phyloP scores from a whole-genome alignment of 176 grass and related monocot species.

The Triticum monococcum region DNA sequence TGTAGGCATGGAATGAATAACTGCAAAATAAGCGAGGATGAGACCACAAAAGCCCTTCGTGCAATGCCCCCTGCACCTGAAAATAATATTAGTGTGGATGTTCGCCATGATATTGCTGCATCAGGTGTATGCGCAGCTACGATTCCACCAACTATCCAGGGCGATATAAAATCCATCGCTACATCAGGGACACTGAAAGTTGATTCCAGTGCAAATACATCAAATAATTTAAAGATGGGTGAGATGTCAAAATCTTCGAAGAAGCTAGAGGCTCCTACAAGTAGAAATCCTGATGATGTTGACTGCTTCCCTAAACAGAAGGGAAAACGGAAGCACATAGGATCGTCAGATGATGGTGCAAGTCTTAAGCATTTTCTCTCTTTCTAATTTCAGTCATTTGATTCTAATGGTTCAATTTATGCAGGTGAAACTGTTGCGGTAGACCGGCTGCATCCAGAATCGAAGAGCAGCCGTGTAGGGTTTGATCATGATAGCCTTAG shows the following conservation, averaged over 20 bases:
- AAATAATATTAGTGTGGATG: constrained; percentile 29
- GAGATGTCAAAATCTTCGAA: constrained; percentile 38
- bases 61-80: constrained; percentile 42
- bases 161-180: constrained; percentile 19
- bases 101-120: constrained; percentile 33
- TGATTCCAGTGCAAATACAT: constrained; percentile 13
- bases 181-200: constrained; percentile 36
- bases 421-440: constrained; percentile 45
- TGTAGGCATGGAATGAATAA: constrained; percentile 70
- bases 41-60: constrained; percentile 51
- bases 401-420: constrained; percentile 25
- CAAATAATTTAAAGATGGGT: constrained; percentile 28
- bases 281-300: constrained; percentile 33
- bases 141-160: constrained; percentile 27
- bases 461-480: constrained; percentile 25
- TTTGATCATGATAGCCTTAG: constrained; percentile 40
- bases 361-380: neutral
- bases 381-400: neutral
- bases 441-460: constrained; percentile 40
- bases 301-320: constrained; percentile 44
- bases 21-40: constrained; percentile 58
- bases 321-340: constrained; percentile 33
- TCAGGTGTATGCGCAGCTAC: constrained; percentile 8
- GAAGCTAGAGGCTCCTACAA: constrained; percentile 39
- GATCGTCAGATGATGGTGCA: constrained; percentile 50